Evolutionary conservation across 306 rosid genomes (phyloP).

Genomic region (Echinosophora koreensis): DNA sequence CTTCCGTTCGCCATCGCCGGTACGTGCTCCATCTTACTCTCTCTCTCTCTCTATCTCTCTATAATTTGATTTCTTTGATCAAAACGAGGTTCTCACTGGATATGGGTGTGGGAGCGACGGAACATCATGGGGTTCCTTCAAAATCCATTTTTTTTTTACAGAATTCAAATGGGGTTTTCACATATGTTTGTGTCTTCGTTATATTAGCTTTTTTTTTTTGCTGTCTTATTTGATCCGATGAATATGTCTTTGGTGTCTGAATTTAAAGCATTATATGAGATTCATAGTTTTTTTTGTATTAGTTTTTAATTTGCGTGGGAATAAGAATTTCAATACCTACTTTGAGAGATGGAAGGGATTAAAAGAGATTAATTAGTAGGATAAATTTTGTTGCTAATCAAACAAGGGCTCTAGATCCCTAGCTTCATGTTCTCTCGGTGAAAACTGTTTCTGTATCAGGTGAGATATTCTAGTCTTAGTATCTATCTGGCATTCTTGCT

Average conservation of each 20-base stretch:
- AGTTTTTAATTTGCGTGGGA: not conserved
- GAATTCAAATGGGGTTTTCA: no score
- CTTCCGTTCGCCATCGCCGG: no score
- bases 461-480: no score
- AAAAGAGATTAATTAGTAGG: not conserved
- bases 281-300: not conserved
- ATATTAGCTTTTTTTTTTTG: not conserved
- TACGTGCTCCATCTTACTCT: no score
- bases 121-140: no score
- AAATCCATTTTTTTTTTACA: no score
- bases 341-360: not conserved
- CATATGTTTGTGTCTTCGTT: no score
- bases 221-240: not conserved
- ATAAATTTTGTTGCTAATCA: not conserved
- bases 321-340: not conserved
- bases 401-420: not conserved
- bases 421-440: not conserved
- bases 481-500: no score
- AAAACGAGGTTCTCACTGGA: no score
- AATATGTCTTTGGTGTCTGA: not conserved
- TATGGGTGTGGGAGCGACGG: no score
- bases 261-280: not conserved
- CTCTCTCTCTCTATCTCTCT: no score
- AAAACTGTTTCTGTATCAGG: not conserved
- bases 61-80: no score